Evolutionary conservation across 2,329 filamentous ascomycete species (phyloP), one percentile per base, ranked within the genome.

Genomic region (Diaporthe vaccinii): DNA sequence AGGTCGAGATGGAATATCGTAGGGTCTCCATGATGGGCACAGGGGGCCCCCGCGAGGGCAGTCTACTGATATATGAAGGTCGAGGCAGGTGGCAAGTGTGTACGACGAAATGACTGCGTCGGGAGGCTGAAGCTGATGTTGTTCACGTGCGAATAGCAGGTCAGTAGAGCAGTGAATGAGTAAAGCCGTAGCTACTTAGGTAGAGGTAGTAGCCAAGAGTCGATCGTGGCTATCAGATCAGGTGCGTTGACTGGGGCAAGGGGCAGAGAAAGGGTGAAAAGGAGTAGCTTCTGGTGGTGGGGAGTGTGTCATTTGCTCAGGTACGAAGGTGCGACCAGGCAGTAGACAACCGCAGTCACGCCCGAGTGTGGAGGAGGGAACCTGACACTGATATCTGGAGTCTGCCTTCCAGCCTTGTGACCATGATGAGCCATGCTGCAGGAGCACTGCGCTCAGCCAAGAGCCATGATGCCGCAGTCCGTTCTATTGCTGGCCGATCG

Each of bases 341-440:
- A 68, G 44, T 68, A 39, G 58, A 51, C 17, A 34, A 10, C 5
- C 28, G 31, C 14, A 68, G 28, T 51, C 39, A 62, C 39, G 39
- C 59, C 22, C n/a, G 31, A 15, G 59, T 31, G 31, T 51, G 28
- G 62, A 51, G 22, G 49, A 20, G 28, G 65, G 49, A 14, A 31
- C 49, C 65, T 41, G 65, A 31, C 65, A 55, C 49, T 41, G 46
- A 55, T 55, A 69, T 69, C 49, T 69, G 46, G 4, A 69, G 65
- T 69, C 65, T 69, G 65, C 49, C 65, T 69, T 53, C 49, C 46
- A 69, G 49, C 49, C 65, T 55, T 41, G 65, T 69, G 49, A 69
- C 65, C 34, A 8, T 55, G 65, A 31, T 25, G 49, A 28, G 65
- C 65, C 65, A 69, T 55, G 65, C 14, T 22, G 46, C 49, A 69